A percentile compares a stretch with the other conserved stretches of the same genome.
Conservation (phyloP, 2,329 filamentous ascomycete genomes). For the Trichoderma koningiopsis region DNA sequence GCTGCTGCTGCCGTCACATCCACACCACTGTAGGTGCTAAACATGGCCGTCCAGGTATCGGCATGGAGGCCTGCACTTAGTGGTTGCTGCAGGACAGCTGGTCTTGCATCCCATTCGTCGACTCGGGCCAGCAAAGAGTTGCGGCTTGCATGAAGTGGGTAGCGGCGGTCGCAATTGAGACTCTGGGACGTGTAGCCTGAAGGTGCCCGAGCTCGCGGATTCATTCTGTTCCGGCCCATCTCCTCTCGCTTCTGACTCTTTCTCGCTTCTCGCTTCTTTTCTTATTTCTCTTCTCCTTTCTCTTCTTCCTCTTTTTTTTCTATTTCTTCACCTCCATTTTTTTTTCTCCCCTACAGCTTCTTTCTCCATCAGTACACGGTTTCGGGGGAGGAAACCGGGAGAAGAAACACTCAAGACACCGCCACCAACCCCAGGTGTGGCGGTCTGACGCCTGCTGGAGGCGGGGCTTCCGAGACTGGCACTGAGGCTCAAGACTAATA, state of each 20-base stretch:
- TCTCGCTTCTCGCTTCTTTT: neutral
- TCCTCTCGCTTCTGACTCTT: neutral
- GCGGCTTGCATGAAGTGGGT: constrained; percentile 10
- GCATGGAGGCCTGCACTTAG: neutral
- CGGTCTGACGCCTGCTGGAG: constrained; percentile 8
- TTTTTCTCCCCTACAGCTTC: neutral
- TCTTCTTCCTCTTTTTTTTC: neutral
- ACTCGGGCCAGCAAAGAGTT: constrained; percentile 1
- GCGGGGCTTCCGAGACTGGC: neutral
- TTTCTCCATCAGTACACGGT: neutral
- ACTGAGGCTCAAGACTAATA: neutral
- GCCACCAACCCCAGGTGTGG: neutral
- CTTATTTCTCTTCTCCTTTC: neutral
- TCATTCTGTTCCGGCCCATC: neutral
- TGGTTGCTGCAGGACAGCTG: constrained; percentile 3
- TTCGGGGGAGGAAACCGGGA: neutral
- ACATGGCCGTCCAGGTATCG: neutral
- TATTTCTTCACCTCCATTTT: neutral
- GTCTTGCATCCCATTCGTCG: constrained; percentile 6
- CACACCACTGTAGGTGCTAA: neutral
- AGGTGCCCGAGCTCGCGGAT: constrained; percentile 21
- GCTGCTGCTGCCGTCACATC: neutral
- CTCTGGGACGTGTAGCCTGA: constrained; percentile 9
- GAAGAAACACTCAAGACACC: neutral
- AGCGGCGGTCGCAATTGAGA: neutral